Conservation (phyloP, 2,329 filamentous ascomycete species). For the Arthrinium puccinioides region DNA sequence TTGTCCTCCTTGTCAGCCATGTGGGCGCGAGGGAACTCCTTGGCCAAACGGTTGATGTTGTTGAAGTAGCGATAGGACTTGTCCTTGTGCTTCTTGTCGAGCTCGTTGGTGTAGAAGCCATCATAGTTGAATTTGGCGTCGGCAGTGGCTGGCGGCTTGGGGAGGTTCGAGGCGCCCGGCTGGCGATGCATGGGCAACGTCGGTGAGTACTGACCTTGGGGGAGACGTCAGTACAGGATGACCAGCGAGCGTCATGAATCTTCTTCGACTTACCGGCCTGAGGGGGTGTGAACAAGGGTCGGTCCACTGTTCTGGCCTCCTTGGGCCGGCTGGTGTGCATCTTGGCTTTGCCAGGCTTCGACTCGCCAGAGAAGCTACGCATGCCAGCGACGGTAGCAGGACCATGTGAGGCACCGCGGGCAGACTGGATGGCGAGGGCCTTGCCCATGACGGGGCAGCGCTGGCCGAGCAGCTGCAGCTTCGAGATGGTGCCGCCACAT, state of each 20-base stretch:
- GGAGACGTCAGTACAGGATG: slow-evolving; percentile 10
- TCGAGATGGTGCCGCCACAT: slow-evolving; percentile 91
- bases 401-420: slow-evolving; percentile 38
- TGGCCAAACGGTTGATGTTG: slow-evolving; percentile 97
- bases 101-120: slow-evolving; percentile 75
- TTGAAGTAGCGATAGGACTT: slow-evolving; percentile 99
- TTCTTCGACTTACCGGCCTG: slow-evolving; percentile 12
- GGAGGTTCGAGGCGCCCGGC: slow-evolving; percentile 16
- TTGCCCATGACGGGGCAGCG: slow-evolving; percentile 99
- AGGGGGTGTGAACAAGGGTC: slow-evolving; percentile 37
- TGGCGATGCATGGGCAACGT: slow-evolving; percentile 20
- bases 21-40: slow-evolving; percentile 92
- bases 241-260: background rate
- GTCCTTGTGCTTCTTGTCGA: slow-evolving; percentile 99
- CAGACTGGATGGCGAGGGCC: slow-evolving; percentile 80
- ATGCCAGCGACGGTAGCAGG: slow-evolving; percentile 39
- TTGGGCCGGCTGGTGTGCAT: slow-evolving; percentile 75
- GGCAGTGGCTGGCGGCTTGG: slow-evolving; percentile 16
- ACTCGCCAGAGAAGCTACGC: slow-evolving; percentile 42
- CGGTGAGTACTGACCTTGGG: slow-evolving; percentile 27
- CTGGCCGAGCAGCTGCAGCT: slow-evolving; percentile 86
- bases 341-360: slow-evolving; percentile 56
- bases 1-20: slow-evolving; percentile 75
- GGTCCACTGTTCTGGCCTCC: slow-evolving; percentile 71
- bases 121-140: slow-evolving; percentile 79